Evolutionary conservation across 495 filamentous ascomycete genomes (phyloP).

Genomic region (Aspergillus baeticus): DNA sequence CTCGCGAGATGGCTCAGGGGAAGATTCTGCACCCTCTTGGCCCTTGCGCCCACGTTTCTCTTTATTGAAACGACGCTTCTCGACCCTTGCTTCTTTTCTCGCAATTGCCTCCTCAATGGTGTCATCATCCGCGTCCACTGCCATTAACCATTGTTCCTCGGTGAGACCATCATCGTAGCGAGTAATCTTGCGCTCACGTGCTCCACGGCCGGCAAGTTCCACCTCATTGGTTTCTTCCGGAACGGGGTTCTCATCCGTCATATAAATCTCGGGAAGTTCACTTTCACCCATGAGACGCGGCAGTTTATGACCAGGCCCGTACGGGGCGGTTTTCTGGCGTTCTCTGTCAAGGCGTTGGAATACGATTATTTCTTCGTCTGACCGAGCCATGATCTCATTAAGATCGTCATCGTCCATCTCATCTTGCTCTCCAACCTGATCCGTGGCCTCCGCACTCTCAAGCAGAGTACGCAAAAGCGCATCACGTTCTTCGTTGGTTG

Average conservation of each 20-base stretch:
- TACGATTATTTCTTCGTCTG: conserved; percentile 63
- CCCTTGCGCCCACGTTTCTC: conserved; percentile 53
- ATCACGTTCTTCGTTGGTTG: conserved; percentile 96
- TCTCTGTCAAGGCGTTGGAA: conserved; percentile 82
- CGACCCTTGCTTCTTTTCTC: conserved; percentile 80
- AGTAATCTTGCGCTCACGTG: conserved; percentile 87
- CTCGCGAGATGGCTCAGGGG: conserved; percentile 72
- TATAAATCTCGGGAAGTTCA: conserved; percentile 91
- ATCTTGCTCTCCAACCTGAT: conserved; percentile 72
- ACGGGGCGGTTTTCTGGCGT: conserved; percentile 57
- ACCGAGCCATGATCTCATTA: conserved; percentile 82
- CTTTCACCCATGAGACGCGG: conserved; percentile 83
- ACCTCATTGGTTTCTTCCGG: conserved; percentile 68
- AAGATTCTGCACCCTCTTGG: conserved; percentile 57
- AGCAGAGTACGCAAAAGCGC: conserved; percentile 89
- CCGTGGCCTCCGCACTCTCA: conserved; percentile 84
- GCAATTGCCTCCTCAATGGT: conserved; percentile 89
- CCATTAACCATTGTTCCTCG: conserved; percentile 92
- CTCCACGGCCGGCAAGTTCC: conserved; percentile 79
- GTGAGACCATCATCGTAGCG: conserved; percentile 97
- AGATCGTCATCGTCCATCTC: conserved; percentile 98
- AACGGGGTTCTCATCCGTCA: conserved; percentile 82
- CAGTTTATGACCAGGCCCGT: conserved; percentile 65
- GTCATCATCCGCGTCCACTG: conserved; percentile 95
- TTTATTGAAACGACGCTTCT: conserved; percentile 72